These are phyloP conservation scores for Cutaneotrichosporon cavernicola DNA, from an alignment of 1,284 basidiomycete genomes.

Conservation along the genomic window DNA sequence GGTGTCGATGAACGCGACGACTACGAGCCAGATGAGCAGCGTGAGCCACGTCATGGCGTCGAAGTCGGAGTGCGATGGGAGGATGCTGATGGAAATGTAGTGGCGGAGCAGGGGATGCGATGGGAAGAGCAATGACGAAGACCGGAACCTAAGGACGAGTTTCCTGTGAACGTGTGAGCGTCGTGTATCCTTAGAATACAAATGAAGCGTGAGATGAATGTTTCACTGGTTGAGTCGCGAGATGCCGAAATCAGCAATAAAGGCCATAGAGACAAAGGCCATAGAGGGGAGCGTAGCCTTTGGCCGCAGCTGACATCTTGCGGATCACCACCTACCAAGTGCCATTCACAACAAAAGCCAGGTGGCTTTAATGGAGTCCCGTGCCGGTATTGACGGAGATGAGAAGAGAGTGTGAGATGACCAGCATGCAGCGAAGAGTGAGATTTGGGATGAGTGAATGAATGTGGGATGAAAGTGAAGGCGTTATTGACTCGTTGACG, in stretches of 20 bases:
- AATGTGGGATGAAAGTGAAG: background rate
- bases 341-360: background rate
- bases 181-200: background rate
- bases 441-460: background rate
- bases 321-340: background rate
- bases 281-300: background rate
- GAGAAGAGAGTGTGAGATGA: background rate
- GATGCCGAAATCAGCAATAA: background rate
- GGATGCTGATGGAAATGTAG: background rate
- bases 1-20: constrained; percentile 19
- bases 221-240: background rate
- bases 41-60: constrained; percentile 18
- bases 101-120: background rate
- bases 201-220: background rate
- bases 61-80: background rate
- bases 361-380: background rate
- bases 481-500: background rate
- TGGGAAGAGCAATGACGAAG: background rate
- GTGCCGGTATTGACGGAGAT: background rate
- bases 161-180: constrained; percentile 1
- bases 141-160: background rate
- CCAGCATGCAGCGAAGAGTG: background rate
- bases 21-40: constrained; percentile 16
- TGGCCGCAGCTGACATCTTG: too few species aligned
- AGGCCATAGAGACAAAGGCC: background rate